Conservation (phyloP, 2,329 filamentous ascomycete species). For the Polychaeton citri region DNA sequence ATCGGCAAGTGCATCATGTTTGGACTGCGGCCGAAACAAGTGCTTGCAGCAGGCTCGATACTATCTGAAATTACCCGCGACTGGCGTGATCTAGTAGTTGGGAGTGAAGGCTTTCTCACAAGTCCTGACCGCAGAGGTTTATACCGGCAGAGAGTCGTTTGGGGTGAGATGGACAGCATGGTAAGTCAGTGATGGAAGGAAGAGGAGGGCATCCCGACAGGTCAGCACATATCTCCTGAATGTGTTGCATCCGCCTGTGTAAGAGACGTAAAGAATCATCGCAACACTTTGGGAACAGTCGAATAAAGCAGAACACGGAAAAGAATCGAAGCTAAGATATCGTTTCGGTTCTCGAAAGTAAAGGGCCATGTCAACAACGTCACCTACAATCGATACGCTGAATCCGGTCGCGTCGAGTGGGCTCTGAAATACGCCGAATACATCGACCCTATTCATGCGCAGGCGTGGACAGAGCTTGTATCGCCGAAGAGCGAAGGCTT, state of each 20-base stretch:
- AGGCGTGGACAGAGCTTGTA: slow-evolving; percentile 57
- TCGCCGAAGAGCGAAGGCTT: slow-evolving; percentile 54
- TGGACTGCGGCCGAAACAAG: slow-evolving; percentile 48
- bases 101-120: slow-evolving; percentile 63
- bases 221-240: too few species aligned
- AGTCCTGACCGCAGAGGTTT: slow-evolving; percentile 48
- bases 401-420: slow-evolving; percentile 71
- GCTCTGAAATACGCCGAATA: slow-evolving; percentile 52
- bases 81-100: slow-evolving; percentile 60
- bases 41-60: slow-evolving; percentile 44
- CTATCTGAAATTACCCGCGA: slow-evolving; percentile 46
- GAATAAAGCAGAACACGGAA: too few species aligned
- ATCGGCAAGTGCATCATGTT: slow-evolving; percentile 66
- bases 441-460: slow-evolving; percentile 46
- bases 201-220: too few species aligned
- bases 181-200: too few species aligned
- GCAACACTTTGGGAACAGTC: too few species aligned
- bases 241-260: too few species aligned
- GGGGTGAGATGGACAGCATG: slow-evolving; percentile 69
- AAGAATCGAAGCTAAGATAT: slow-evolving; percentile 5
- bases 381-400: slow-evolving; percentile 70
- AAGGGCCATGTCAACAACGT: slow-evolving; percentile 74
- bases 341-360: background rate
- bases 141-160: slow-evolving; percentile 54
- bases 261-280: too few species aligned